These are phyloP conservation scores for Diaporthe sp. DNA, from an alignment of 2,329 filamentous ascomycete genomes.

Conservation along the genomic window DNA sequence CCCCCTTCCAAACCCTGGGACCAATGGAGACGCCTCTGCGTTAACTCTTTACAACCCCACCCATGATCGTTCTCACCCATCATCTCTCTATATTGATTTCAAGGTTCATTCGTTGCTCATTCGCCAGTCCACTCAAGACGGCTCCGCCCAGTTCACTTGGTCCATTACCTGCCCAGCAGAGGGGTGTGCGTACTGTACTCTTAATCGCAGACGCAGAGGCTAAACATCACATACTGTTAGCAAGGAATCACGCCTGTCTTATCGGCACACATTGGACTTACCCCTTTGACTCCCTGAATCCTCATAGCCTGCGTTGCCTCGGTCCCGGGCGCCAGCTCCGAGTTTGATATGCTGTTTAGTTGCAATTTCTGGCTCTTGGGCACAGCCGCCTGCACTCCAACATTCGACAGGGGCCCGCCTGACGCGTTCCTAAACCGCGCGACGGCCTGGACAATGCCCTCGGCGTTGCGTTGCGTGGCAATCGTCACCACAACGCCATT, in stretches of 20 bases:
- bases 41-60: conserved; percentile 9
- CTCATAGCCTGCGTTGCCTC: conserved; percentile 94
- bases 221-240: conserved; percentile 51
- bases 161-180: conserved; percentile 81
- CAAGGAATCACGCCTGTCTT: neutral
- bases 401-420: conserved; percentile 73
- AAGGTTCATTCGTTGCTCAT: conserved; percentile 14
- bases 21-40: conserved; percentile 18
- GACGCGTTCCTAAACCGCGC: conserved; percentile 87
- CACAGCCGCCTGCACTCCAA: conserved; percentile 93
- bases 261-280: conserved; percentile 67
- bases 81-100: conserved; percentile 19
- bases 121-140: conserved; percentile 54
- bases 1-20: neutral
- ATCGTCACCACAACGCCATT: conserved; percentile 87
- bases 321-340: conserved; percentile 80
- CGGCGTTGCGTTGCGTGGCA: conserved; percentile 84
- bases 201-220: conserved; percentile 87
- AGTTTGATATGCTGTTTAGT: conserved; percentile 87
- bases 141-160: conserved; percentile 97
- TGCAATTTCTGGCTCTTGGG: conserved; percentile 97
- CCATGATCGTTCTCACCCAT: conserved; percentile 18
- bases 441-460: conserved; percentile 82
- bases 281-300: conserved; percentile 85
- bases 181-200: conserved; percentile 83